Percentiles rank a stretch among this genome's conserved stretches.
Evolutionary conservation across 2,329 filamentous ascomycete genomes (phyloP).

Genomic region (Ophiocordyceps camponoti-floridani): DNA sequence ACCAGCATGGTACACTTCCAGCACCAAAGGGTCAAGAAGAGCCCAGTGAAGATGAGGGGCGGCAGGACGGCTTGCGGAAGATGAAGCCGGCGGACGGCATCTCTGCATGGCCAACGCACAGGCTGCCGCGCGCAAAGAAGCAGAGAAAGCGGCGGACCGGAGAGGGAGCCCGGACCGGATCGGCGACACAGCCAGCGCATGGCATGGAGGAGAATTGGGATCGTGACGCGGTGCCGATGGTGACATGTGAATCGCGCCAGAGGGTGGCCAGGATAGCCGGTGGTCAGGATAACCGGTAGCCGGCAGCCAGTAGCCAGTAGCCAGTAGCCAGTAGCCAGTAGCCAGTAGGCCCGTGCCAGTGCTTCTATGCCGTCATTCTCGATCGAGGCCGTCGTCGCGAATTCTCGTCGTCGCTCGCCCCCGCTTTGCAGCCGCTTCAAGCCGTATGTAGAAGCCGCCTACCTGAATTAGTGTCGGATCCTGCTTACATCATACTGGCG

Average conservation of each 20-base stretch:
- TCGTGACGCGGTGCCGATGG: background rate
- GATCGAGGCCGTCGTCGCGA: background rate
- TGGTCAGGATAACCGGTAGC: background rate
- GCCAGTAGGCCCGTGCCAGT: background rate
- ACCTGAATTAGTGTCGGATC: no score
- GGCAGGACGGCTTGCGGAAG: conserved; percentile 33
- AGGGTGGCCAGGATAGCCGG: background rate
- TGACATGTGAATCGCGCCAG: background rate
- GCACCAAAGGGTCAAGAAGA: conserved; percentile 45
- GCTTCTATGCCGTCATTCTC: background rate
- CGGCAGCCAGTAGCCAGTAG: no score
- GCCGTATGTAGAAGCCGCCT: no score
- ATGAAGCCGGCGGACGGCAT: conserved; percentile 7
- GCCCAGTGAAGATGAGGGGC: conserved; percentile 46
- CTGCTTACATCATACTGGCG: no score
- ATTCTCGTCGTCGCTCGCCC: background rate
- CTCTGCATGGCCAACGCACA: background rate
- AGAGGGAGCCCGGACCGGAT: no score
- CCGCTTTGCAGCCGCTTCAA: background rate
- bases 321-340: no score
- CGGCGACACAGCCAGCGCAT: background rate
- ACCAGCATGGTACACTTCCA: conserved; percentile 60
- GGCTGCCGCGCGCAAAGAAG: background rate
- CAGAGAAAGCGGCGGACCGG: background rate
- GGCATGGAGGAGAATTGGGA: background rate